Percentiles rank a stretch among this genome's conserved stretches.
Conservation (phyloP, 768 basidiomycete species). For the Leccinum pellstonianum region DNA sequence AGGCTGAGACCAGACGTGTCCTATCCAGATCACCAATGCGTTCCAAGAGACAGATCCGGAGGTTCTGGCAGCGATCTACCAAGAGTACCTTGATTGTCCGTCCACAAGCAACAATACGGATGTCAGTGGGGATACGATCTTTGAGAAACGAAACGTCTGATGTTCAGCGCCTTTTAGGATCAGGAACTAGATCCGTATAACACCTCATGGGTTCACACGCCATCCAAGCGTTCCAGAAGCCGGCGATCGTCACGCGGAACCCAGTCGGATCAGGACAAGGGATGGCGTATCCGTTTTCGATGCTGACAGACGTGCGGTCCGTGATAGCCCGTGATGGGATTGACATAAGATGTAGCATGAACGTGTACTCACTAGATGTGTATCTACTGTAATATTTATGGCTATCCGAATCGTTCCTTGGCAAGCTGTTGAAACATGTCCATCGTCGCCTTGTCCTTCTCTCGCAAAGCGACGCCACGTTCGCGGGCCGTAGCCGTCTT, state of each 20-base stretch:
- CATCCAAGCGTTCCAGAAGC: not conserved
- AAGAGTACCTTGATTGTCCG: constrained; percentile 6
- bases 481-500: constrained; percentile 54
- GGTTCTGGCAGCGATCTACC: constrained; percentile 11
- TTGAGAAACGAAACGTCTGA: not conserved
- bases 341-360: not conserved
- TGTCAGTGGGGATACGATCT: not conserved
- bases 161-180: not conserved
- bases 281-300: not conserved
- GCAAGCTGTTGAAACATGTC: constrained; percentile 94
- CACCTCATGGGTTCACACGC: constrained; percentile 35
- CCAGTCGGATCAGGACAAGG: not conserved
- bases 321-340: not conserved
- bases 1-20: not conserved
- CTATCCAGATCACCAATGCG: constrained; percentile 14
- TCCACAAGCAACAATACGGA: not conserved
- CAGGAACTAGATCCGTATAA: constrained; percentile 39
- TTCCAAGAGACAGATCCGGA: constrained; percentile 7
- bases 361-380: constrained; percentile 16
- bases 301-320: not conserved
- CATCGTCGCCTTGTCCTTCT: constrained; percentile 92
- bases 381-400: not conserved
- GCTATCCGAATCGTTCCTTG: constrained; percentile 80
- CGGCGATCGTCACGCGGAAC: not conserved
- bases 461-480: constrained; percentile 57